Percentiles rank a stretch among this genome's conserved stretches.
Evolutionary conservation across 2,329 filamentous ascomycete species (phyloP).

Genomic region (Endocalyx cinctus): DNA sequence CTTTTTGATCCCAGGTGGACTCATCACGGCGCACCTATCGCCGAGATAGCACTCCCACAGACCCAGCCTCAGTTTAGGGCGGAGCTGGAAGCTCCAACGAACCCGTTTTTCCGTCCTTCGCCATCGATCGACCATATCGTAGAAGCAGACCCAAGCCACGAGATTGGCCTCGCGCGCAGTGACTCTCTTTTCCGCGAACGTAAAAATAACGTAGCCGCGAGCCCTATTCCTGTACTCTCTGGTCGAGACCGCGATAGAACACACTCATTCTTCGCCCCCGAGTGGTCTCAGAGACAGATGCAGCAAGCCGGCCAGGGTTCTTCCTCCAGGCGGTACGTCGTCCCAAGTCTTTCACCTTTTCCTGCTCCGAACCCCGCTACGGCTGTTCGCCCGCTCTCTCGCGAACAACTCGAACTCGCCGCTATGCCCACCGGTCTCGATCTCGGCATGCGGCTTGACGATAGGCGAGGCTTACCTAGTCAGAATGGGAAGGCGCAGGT

Average conservation of each 20-base stretch:
- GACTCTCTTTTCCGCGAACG: constrained; percentile 14
- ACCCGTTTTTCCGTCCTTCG: not conserved
- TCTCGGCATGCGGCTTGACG: not conserved
- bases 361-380: not conserved
- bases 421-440: not conserved
- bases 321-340: not conserved
- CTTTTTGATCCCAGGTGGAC: constrained; percentile 6
- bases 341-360: no score
- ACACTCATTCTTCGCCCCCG: constrained; percentile 16
- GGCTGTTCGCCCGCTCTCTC: not conserved
- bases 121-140: not conserved
- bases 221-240: not conserved
- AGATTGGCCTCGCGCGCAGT: not conserved
- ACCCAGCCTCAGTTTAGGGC: no score
- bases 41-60: no score
- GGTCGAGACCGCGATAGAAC: no score
- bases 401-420: constrained; percentile 3
- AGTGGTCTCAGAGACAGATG: constrained; percentile 9
- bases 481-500: no score
- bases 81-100: constrained; percentile 1
- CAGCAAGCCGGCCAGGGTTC: not conserved
- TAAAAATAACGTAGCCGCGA: not conserved
- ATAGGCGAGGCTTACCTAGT: constrained; percentile 14
- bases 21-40: not conserved
- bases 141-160: not conserved